These are phyloP conservation scores for Aphanomyces cochlioides DNA, from an alignment of 352 stramenopile species.

Conservation along the genomic window DNA sequence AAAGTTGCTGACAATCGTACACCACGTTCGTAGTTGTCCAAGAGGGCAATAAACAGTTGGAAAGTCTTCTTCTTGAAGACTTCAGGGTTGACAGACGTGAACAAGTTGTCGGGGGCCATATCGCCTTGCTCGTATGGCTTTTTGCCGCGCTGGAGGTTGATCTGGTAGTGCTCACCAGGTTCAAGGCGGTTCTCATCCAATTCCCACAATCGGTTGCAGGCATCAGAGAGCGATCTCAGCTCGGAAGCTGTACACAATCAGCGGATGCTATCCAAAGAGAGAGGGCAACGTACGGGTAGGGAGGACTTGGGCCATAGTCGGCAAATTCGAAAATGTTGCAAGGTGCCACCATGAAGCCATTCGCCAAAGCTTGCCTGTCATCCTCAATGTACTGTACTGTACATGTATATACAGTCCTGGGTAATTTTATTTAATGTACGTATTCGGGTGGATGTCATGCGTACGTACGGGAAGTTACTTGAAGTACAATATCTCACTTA, in stretches of 20 bases:
- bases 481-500: no score
- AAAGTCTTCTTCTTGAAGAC: constrained; percentile 90
- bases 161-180: constrained; percentile 87
- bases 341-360: no score
- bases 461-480: no score
- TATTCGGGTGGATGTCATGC: no score
- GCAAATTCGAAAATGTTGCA: not conserved
- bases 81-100: constrained; percentile 81
- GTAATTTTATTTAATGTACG: no score
- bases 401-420: no score
- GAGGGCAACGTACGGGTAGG: constrained; percentile 43
- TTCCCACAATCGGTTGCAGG: constrained; percentile 90
- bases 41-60: constrained; percentile 83
- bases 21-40: constrained; percentile 87
- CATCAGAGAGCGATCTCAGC: constrained; percentile 49
- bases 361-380: no score
- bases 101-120: constrained; percentile 84
- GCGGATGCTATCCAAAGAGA: not conserved
- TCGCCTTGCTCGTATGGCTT: constrained; percentile 86
- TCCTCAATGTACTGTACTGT: no score
- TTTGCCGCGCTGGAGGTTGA: constrained; percentile 93
- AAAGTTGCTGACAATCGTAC: constrained; percentile 34
- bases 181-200: constrained; percentile 88
- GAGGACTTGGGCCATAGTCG: constrained; percentile 41
- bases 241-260: constrained; percentile 46